phyloP scores from a whole-genome alignment of 2,329 filamentous ascomycete genomes.

The Aspergillus amoenus region DNA sequence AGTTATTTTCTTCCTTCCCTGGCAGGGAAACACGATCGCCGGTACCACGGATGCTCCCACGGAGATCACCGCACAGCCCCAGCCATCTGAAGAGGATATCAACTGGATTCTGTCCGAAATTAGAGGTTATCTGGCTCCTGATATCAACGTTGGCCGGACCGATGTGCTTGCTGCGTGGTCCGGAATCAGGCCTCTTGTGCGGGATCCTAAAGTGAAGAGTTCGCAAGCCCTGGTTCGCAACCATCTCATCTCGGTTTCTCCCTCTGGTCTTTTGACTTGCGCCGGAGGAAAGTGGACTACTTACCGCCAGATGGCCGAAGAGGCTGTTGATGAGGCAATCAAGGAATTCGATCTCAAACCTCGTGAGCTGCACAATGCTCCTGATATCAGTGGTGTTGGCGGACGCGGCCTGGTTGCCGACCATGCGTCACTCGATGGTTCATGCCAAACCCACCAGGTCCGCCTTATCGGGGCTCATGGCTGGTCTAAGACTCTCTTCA shows the following conservation, averaged over 20 bases:
- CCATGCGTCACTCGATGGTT: conserved; percentile 67
- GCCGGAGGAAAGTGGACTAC: conserved; percentile 92
- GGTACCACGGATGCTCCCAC: conserved; percentile 82
- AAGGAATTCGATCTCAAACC: conserved; percentile 64
- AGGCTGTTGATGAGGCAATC: conserved; percentile 80
- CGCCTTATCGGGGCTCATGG: conserved; percentile 81
- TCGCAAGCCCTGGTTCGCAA: conserved; percentile 86
- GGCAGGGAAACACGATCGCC: conserved; percentile 90
- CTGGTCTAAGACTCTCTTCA: conserved; percentile 87
- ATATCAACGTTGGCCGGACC: conserved; percentile 79
- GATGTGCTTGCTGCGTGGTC: conserved; percentile 92
- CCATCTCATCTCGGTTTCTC: conserved; percentile 77
- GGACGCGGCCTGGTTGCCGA: conserved; percentile 71
- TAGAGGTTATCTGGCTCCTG: conserved; percentile 75
- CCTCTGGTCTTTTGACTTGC: conserved; percentile 77
- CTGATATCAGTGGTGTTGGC: conserved; percentile 68
- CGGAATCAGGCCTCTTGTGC: conserved; percentile 80
- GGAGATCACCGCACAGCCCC: conserved; percentile 68
- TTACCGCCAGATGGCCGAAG: conserved; percentile 89
- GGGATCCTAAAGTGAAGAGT: conserved; percentile 80
- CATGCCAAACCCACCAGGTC: conserved; percentile 80
- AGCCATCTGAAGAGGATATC: conserved; percentile 80
- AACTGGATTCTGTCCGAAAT: conserved; percentile 86
- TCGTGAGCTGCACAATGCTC: conserved; percentile 57
- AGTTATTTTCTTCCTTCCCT: conserved; percentile 90